Conservation (phyloP, 345 rosid species). For the Pseudoturritis turrita region DNA sequence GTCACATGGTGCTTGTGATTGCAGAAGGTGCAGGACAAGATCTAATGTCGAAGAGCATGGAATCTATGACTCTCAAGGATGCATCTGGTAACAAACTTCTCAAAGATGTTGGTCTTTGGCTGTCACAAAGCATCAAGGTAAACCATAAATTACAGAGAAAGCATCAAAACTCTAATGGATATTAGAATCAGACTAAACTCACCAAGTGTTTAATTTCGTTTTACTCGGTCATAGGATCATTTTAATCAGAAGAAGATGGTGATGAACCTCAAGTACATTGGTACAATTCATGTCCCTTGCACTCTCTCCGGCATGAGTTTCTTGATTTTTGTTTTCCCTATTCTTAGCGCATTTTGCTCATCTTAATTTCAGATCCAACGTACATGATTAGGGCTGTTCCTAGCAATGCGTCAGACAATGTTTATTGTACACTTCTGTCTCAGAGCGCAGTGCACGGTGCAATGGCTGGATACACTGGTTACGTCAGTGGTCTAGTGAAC, state of each 20-base stretch:
- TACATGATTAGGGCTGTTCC: slow-evolving; percentile 88
- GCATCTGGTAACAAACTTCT: slow-evolving; percentile 91
- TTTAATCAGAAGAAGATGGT: slow-evolving; percentile 51
- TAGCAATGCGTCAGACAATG: slow-evolving; percentile 82
- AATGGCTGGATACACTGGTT: slow-evolving; percentile 93
- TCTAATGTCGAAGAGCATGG: slow-evolving; percentile 47
- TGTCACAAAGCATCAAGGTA: slow-evolving; percentile 71
- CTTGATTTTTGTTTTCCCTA: not conserved
- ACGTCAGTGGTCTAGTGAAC: slow-evolving; percentile 66
- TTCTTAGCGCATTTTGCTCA: not conserved
- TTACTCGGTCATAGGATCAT: slow-evolving; percentile 40
- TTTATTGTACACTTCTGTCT: slow-evolving; percentile 85
- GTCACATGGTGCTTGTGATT: slow-evolving; percentile 78
- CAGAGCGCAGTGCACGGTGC: slow-evolving; percentile 87
- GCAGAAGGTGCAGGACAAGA: slow-evolving; percentile 93
- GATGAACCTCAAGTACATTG: slow-evolving; percentile 80
- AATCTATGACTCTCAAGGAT: slow-evolving; percentile 41
- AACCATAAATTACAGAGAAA: not conserved
- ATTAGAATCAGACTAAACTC: not conserved
- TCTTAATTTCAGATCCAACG: slow-evolving; percentile 61
- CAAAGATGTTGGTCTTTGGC: slow-evolving; percentile 68
- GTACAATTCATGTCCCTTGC: slow-evolving; percentile 23
- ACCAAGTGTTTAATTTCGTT: not conserved
- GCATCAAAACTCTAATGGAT: not conserved
- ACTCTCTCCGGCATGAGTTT: not conserved